A percentile compares a stretch with the other conserved stretches of the same genome.
These are phyloP conservation scores for Entomortierella parvispora DNA, from an alignment of 192 early-diverging fungal genomes.

Conservation along the genomic window DNA sequence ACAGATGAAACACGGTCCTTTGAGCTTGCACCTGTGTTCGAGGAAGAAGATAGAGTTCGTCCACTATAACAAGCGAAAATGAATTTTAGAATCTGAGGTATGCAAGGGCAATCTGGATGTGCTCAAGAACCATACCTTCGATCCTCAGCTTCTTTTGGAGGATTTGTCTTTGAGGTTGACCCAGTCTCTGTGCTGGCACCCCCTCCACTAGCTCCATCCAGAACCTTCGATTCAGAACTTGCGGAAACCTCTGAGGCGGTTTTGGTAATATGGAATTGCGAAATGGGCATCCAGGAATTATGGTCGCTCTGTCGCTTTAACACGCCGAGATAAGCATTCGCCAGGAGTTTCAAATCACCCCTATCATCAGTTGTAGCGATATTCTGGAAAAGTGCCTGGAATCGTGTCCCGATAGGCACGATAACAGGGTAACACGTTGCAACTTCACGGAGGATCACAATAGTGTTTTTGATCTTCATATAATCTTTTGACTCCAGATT, in stretches of 20 bases:
- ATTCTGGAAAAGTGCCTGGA: slow-evolving; percentile 55
- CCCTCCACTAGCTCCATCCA: too few species aligned
- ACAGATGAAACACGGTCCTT: slow-evolving; percentile 12
- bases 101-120: too few species aligned
- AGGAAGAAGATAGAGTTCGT: too few species aligned
- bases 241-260: too few species aligned
- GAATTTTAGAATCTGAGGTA: too few species aligned
- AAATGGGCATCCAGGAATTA: slow-evolving; percentile 19
- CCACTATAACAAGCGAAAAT: too few species aligned
- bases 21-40: too few species aligned
- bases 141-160: too few species aligned
- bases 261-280: slow-evolving; percentile 28
- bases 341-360: slow-evolving; percentile 79
- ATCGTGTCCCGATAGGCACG: slow-evolving; percentile 59
- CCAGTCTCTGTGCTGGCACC: too few species aligned
- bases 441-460: slow-evolving; percentile 75
- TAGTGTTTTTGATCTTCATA: slow-evolving; percentile 79
- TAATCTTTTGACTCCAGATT: slow-evolving; percentile 71
- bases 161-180: too few species aligned
- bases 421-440: slow-evolving; percentile 70
- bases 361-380: slow-evolving; percentile 68
- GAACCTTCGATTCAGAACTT: too few species aligned
- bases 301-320: slow-evolving; percentile 36
- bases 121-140: too few species aligned
- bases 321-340: slow-evolving; percentile 62